phyloP scores from a whole-genome alignment of 1,139 yeast genomes.

The Yamadazyma dushanensis region DNA sequence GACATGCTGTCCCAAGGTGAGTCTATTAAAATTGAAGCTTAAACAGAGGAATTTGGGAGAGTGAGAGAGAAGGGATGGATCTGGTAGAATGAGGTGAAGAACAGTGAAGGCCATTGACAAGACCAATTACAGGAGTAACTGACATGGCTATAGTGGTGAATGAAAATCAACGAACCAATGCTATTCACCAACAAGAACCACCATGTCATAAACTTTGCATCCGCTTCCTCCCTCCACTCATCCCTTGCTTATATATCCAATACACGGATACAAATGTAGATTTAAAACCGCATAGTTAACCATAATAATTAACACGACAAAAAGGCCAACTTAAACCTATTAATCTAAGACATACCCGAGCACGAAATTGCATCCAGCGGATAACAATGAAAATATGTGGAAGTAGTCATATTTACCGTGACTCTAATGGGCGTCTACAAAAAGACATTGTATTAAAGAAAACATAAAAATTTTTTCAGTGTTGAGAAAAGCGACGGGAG shows the following conservation, averaged over 20 bases:
- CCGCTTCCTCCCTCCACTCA: no score
- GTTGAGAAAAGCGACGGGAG: no score
- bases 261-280: slow-evolving; percentile 40
- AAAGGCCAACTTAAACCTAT: slow-evolving; percentile 54
- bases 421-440: slow-evolving; percentile 90
- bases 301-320: slow-evolving; percentile 58
- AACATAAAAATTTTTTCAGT: slow-evolving; percentile 14
- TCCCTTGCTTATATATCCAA: no score
- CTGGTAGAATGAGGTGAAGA: slow-evolving; percentile 1
- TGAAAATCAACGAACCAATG: no score
- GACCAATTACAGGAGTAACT: no score
- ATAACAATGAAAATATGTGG: slow-evolving; percentile 47
- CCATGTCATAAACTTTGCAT: no score
- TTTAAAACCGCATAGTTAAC: slow-evolving; percentile 71
- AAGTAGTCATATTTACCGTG: slow-evolving; percentile 63
- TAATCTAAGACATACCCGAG: slow-evolving; percentile 91
- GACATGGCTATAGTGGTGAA: no score
- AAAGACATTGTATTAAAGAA: slow-evolving; percentile 65
- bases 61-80: slow-evolving; percentile 55
- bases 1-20: slow-evolving; percentile 67
- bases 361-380: slow-evolving; percentile 62
- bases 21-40: slow-evolving; percentile 54
- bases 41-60: slow-evolving; percentile 54
- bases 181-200: no score
- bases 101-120: no score